These are phyloP conservation scores for Leucoagaricus sp. DNA, from an alignment of 1,284 basidiomycete species.

Conservation along the genomic window DNA sequence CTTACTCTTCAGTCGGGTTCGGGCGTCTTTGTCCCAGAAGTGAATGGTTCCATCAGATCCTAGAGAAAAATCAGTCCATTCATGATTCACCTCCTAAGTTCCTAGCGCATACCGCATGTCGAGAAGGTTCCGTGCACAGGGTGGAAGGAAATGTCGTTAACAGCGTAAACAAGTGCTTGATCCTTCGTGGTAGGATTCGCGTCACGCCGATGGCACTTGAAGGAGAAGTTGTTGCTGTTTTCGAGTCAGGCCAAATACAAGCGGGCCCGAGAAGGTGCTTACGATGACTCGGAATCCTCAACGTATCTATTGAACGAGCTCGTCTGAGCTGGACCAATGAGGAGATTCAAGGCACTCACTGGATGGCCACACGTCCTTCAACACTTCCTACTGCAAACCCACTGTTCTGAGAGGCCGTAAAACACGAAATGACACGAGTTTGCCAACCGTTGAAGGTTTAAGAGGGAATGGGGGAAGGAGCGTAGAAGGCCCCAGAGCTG, in stretches of 20 bases:
- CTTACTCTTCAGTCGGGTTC: constrained; percentile 67
- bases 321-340: background rate
- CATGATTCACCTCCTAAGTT: constrained; percentile 45
- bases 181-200: constrained; percentile 63
- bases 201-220: constrained; percentile 94
- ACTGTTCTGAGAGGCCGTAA: constrained; percentile 66
- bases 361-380: constrained; percentile 95
- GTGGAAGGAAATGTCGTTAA: constrained; percentile 90
- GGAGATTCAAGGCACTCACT: constrained; percentile 57
- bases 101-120: constrained; percentile 82
- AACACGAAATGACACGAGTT: constrained; percentile 88
- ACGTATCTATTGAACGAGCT: constrained; percentile 57
- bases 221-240: constrained; percentile 86
- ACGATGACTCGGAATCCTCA: constrained; percentile 77
- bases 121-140: constrained; percentile 93
- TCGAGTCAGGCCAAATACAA: no score
- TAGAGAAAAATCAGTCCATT: constrained; percentile 24
- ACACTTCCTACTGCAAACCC: constrained; percentile 94
- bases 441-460: no score
- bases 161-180: constrained; percentile 83
- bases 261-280: constrained; percentile 24
- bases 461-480: no score
- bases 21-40: constrained; percentile 91
- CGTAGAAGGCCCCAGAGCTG: no score
- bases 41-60: constrained; percentile 80